Evolutionary conservation across 176 grass and related monocot genomes (phyloP).

Genomic region (Aechmea fasciata): DNA sequence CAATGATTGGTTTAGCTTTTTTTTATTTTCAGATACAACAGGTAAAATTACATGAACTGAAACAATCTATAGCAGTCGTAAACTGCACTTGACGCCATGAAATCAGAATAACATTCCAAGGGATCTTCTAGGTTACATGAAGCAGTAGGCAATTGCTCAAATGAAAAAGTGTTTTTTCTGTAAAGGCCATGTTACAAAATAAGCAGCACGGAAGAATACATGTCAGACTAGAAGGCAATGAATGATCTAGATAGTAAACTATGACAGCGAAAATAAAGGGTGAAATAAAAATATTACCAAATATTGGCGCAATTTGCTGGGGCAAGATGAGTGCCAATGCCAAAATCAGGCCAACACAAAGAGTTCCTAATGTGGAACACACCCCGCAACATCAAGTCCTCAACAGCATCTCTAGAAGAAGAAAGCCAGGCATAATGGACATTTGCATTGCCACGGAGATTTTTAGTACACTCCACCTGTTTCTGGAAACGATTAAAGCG

Average conservation of each 20-base stretch:
- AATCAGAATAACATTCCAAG: too few species aligned
- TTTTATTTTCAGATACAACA: too few species aligned
- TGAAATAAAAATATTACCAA: constrained; percentile 49
- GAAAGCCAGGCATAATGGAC: constrained; percentile 91
- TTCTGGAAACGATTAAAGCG: constrained; percentile 59
- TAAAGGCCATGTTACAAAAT: too few species aligned
- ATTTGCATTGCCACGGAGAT: constrained; percentile 63
- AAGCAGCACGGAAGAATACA: background rate
- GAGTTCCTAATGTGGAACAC: constrained; percentile 44
- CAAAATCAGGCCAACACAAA: constrained; percentile 37
- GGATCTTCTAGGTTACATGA: too few species aligned
- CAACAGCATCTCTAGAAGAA: constrained; percentile 53
- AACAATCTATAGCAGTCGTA: too few species aligned
- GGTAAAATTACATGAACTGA: too few species aligned
- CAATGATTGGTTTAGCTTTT: too few species aligned
- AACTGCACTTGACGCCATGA: too few species aligned
- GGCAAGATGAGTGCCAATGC: constrained; percentile 59
- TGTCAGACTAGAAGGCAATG: background rate
- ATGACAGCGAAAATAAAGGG: background rate
- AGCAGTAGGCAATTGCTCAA: too few species aligned
- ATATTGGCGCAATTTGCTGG: constrained; percentile 54
- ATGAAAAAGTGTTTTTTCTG: too few species aligned
- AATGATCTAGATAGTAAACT: background rate
- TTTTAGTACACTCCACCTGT: constrained; percentile 40
- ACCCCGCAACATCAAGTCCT: constrained; percentile 63